Evolutionary conservation across 106 monocot species (phyloP).

Genomic region (Allium cepa): DNA sequence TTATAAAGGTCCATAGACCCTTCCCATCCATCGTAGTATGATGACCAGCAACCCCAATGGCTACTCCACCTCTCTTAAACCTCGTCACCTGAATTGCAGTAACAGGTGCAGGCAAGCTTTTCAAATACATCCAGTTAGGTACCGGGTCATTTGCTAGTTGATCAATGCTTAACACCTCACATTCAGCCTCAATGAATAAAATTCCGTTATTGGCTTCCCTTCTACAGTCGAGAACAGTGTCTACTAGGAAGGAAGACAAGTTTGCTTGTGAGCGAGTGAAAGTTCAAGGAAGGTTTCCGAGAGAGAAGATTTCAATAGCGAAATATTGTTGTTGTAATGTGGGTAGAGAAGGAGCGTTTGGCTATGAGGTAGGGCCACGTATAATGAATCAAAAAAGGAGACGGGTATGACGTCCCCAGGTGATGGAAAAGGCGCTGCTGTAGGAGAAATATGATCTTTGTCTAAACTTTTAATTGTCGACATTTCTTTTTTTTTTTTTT

Average conservation of each 20-base stretch:
- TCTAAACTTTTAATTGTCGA: not conserved
- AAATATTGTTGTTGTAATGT: not conserved
- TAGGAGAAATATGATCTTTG: not conserved
- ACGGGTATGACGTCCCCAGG: conserved; percentile 1
- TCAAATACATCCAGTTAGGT: not conserved
- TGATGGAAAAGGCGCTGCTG: not conserved
- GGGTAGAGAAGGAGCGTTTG: conserved; percentile 29
- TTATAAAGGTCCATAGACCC: not conserved
- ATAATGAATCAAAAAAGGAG: conserved; percentile 32
- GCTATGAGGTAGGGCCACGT: conserved; percentile 18
- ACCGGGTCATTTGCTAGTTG: not conserved
- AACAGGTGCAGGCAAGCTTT: not conserved
- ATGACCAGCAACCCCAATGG: not conserved
- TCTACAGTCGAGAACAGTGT: conserved; percentile 23
- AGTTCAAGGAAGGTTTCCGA: conserved; percentile 15
- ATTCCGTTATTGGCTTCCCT: not conserved
- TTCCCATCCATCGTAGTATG: not conserved
- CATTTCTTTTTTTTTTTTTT: not conserved
- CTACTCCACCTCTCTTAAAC: not conserved
- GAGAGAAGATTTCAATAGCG: conserved; percentile 26
- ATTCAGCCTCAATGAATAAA: not conserved
- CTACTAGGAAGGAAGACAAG: conserved; percentile 19
- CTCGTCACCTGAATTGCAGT: not conserved
- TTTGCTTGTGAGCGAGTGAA: conserved; percentile 26
- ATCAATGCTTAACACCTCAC: not conserved